Evolutionary conservation across 2,329 filamentous ascomycete species (phyloP).

Genomic region (Aspergillus caelatus): DNA sequence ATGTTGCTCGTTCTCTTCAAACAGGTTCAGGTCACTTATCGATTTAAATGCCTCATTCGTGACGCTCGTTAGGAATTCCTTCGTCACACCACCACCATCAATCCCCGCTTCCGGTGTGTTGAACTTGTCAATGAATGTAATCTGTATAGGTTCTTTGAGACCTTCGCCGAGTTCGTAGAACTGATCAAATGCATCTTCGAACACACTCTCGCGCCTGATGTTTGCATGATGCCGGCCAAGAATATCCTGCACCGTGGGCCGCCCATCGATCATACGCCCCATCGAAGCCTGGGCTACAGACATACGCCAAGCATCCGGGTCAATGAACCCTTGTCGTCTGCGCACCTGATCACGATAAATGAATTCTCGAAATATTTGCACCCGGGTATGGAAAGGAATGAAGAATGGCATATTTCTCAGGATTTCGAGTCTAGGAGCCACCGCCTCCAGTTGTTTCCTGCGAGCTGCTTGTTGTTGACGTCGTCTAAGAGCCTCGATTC

Average conservation of each 20-base stretch:
- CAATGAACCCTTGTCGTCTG: slow-evolving; percentile 67
- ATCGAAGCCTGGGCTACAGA: slow-evolving; percentile 53
- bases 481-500: slow-evolving; percentile 63
- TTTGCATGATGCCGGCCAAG: slow-evolving; percentile 70
- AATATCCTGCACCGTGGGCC: slow-evolving; percentile 42
- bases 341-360: slow-evolving; percentile 79
- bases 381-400: slow-evolving; percentile 87
- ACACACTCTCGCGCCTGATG: slow-evolving; percentile 77
- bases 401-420: slow-evolving; percentile 96
- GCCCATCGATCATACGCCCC: slow-evolving; percentile 44
- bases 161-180: slow-evolving; percentile 81
- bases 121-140: slow-evolving; percentile 93
- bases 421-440: slow-evolving; percentile 86
- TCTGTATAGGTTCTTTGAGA: slow-evolving; percentile 93
- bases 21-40: slow-evolving; percentile 63
- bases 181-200: slow-evolving; percentile 80
- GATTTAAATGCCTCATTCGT: slow-evolving; percentile 80
- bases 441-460: slow-evolving; percentile 72
- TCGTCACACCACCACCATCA: slow-evolving; percentile 94
- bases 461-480: slow-evolving; percentile 69
- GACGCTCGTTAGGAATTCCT: slow-evolving; percentile 90
- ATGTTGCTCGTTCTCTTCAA: slow-evolving; percentile 82
- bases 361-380: slow-evolving; percentile 91
- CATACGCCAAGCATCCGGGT: slow-evolving; percentile 75
- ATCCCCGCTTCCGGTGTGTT: slow-evolving; percentile 87